phyloP scores from a whole-genome alignment of 2,329 filamentous ascomycete genomes.

The Truncatella angustata region DNA sequence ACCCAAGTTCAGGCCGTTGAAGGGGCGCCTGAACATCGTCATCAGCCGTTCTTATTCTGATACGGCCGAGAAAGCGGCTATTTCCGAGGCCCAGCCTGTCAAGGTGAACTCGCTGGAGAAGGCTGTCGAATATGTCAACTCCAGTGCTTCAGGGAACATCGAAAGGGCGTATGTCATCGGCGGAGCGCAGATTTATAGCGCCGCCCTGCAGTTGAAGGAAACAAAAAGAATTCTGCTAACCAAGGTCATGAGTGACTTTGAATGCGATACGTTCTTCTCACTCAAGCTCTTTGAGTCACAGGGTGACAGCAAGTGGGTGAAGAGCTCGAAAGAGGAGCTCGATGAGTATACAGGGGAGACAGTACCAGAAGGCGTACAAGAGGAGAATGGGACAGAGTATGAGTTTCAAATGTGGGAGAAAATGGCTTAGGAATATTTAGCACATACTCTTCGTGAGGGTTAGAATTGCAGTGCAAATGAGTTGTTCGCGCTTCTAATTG shows the following conservation, averaged over 20 bases:
- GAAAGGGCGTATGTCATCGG: conserved; percentile 82
- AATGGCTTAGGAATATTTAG: conserved; percentile 19
- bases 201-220: conserved; percentile 60
- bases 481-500: no score
- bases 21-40: conserved; percentile 78
- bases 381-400: conserved; percentile 64
- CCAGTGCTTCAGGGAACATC: conserved; percentile 34
- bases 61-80: conserved; percentile 12
- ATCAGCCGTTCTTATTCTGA: conserved; percentile 56
- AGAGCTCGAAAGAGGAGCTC: conserved; percentile 49
- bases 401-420: conserved; percentile 75
- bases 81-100: conserved; percentile 47
- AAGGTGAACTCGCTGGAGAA: conserved; percentile 57
- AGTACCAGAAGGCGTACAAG: conserved; percentile 52
- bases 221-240: conserved; percentile 68
- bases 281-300: conserved; percentile 47
- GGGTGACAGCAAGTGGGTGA: conserved; percentile 49
- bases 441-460: no score
- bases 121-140: conserved; percentile 48
- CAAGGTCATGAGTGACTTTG: conserved; percentile 65
- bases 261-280: conserved; percentile 75
- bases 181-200: conserved; percentile 79
- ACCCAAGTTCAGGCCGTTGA: conserved; percentile 71
- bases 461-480: no score
- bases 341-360: conserved; percentile 66